phyloP scores from a whole-genome alignment of 768 basidiomycete genomes.

The Termitomyces sp. region DNA sequence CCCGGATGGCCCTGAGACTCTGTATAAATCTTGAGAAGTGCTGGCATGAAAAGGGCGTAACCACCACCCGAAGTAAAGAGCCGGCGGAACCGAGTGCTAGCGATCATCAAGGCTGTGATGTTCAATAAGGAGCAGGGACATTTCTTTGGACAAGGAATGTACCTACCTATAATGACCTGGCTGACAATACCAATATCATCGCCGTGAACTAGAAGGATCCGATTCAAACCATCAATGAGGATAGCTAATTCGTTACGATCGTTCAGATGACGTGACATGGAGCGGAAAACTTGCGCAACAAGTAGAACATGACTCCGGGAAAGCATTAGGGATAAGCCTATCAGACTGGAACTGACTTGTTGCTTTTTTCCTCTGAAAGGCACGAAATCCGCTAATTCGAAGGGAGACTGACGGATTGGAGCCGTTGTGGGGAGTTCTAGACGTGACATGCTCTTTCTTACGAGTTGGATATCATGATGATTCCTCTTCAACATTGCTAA shows the following conservation, averaged over 20 bases:
- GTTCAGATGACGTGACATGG: conserved; percentile 67
- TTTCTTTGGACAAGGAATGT: not conserved
- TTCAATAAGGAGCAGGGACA: conserved; percentile 2
- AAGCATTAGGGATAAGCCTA: conserved; percentile 55
- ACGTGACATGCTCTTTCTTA: conserved; percentile 63
- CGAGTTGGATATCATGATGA: conserved; percentile 61
- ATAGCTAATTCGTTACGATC: conserved; percentile 65
- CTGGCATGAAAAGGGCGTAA: conserved; percentile 74
- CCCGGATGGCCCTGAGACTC: conserved; percentile 54
- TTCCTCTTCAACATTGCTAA: conserved; percentile 60
- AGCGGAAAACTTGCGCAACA: conserved; percentile 66
- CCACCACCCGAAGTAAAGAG: conserved; percentile 70
- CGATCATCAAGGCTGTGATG: conserved; percentile 61
- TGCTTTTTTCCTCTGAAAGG: conserved; percentile 27
- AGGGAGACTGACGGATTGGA: conserved; percentile 17
- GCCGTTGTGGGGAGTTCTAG: conserved; percentile 52
- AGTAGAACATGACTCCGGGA: conserved; percentile 68
- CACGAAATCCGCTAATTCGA: conserved; percentile 46
- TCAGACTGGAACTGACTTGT: conserved; percentile 21
- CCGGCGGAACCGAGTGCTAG: conserved; percentile 73
- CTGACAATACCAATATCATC: conserved; percentile 76
- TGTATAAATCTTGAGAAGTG: conserved; percentile 65
- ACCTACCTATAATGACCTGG: conserved; percentile 68
- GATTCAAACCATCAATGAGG: conserved; percentile 68
- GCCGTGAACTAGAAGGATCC: conserved; percentile 63